A percentile compares a stretch with the other conserved stretches of the same genome.
These are phyloP conservation scores for Haplographium delicatum DNA, from an alignment of 495 filamentous ascomycete genomes.

Conservation along the genomic window DNA sequence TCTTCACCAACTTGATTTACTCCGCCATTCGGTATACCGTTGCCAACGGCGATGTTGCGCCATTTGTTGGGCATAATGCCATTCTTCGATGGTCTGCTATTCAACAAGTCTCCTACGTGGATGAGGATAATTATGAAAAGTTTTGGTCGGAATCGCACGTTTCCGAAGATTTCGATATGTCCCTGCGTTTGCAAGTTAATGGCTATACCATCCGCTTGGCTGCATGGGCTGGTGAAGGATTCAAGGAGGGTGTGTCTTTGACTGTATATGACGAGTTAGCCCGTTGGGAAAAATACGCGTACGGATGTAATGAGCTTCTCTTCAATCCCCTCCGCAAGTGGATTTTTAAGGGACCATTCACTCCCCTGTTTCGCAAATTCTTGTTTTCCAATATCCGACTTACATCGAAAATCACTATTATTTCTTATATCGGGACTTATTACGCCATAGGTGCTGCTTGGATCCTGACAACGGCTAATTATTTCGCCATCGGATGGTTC, in stretches of 20 bases:
- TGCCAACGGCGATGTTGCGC: constrained; percentile 76
- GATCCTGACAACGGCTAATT: constrained; percentile 73
- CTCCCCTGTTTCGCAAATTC: constrained; percentile 66
- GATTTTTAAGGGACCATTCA: constrained; percentile 64
- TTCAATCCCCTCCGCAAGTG: constrained; percentile 68
- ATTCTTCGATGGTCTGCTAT: constrained; percentile 75
- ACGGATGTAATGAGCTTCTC: constrained; percentile 79
- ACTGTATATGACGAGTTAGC: constrained; percentile 82
- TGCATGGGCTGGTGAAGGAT: constrained; percentile 67
- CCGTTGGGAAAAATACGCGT: constrained; percentile 84
- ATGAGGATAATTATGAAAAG: constrained; percentile 66
- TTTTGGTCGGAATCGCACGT: constrained; percentile 82
- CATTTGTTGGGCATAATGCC: constrained; percentile 77
- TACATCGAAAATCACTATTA: constrained; percentile 72
- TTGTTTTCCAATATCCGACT: constrained; percentile 67
- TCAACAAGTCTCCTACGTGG: constrained; percentile 66
- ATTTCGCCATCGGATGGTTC: constrained; percentile 74
- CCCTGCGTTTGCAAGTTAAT: constrained; percentile 65
- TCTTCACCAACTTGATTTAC: constrained; percentile 83
- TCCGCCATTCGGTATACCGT: constrained; percentile 73
- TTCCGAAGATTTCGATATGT: constrained; percentile 85
- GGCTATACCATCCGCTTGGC: constrained; percentile 73
- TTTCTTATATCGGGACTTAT: constrained; percentile 85
- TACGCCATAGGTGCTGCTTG: constrained; percentile 77
- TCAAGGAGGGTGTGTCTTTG: constrained; percentile 80